Evolutionary conservation across 163 green algal genomes (phyloP), one percentile per base, ranked within the genome.

Genomic region (Volvox carteri): DNA sequence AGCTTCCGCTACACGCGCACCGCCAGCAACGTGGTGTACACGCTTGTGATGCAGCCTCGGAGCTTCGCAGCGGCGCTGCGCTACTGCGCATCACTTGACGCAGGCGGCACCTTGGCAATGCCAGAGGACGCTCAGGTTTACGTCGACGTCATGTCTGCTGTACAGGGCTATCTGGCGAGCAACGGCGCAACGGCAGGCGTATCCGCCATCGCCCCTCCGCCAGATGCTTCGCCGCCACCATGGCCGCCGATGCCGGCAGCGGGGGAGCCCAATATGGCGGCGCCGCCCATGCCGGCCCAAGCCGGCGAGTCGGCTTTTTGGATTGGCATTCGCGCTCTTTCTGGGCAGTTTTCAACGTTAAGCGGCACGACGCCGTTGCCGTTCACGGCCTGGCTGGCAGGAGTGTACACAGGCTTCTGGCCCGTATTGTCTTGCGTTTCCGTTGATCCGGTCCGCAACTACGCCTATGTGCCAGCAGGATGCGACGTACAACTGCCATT

Each of bases 141-240:
- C 50, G 35, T 62, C 11, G 68, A 88, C 50, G 37, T 88, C 23
- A 81, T 88, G 83, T 42, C 50, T 30, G 68, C 70, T 8, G 50
- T 88, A 28, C 70, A 88, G 1, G 50, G 23, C 68, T 88, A 88
- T 50, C 83, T 88, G 5, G 19, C 83, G 35, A 88, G 83, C 83
- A 83, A 88, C 83, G 50, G 48, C 35, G 83, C 83, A 23, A 74
- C 39, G 3, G 50, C 83, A 2, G 83, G 83, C 68, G 83, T 37
- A 3, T 81, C 83, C 9, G 83, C 83, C 35, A 41, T 88, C 23
- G 83, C 83, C 46, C 83, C 83, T 48, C 83, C 83, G 67, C 83
- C 83, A 0, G 68, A 48, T 35, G 11, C 37, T 2, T 75, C 83
- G 35, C 83, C 67, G 67, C 83, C 83, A 25, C 83, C 83, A 33